These are phyloP conservation scores for Barbatosphaeria neglecta DNA, from an alignment of 495 filamentous ascomycete species.

Conservation along the genomic window DNA sequence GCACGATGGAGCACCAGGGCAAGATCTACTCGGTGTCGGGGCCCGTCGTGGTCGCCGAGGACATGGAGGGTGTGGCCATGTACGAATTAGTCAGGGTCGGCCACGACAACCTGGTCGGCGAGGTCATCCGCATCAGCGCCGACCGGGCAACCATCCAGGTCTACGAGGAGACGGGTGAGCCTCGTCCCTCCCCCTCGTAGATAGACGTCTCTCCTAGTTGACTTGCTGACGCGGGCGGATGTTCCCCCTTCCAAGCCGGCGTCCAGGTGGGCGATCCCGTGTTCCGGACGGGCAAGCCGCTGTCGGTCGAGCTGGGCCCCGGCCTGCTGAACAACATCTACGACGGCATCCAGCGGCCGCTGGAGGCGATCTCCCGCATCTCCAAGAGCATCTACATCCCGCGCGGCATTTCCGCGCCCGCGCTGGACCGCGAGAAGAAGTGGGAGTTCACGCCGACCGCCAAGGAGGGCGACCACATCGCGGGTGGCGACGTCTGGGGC, in stretches of 20 bases:
- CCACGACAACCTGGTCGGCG: slow-evolving; percentile 78
- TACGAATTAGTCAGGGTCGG: slow-evolving; percentile 95
- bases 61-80: slow-evolving; percentile 99
- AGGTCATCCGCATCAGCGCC: slow-evolving; percentile 93
- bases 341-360: slow-evolving; percentile 94
- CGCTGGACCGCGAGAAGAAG: slow-evolving; percentile 75
- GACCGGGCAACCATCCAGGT: slow-evolving; percentile 97
- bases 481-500: slow-evolving; percentile 91
- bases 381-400: slow-evolving; percentile 92
- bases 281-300: slow-evolving; percentile 75
- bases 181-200: neutral
- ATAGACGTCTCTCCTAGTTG: slow-evolving; percentile 2
- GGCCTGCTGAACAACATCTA: slow-evolving; percentile 99
- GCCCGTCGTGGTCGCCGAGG: slow-evolving; percentile 91
- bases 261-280: slow-evolving; percentile 95
- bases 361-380: slow-evolving; percentile 66
- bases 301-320: slow-evolving; percentile 93
- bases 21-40: slow-evolving; percentile 75
- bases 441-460: slow-evolving; percentile 89
- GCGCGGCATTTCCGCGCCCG: slow-evolving; percentile 80
- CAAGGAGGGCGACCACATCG: slow-evolving; percentile 94
- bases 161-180: slow-evolving; percentile 91
- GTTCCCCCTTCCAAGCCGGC: slow-evolving; percentile 50
- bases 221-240: slow-evolving; percentile 5
- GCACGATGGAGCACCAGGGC: slow-evolving; percentile 30